Conservation (phyloP, 192 early-diverging fungal species). For the Phycomyces nitens region DNA sequence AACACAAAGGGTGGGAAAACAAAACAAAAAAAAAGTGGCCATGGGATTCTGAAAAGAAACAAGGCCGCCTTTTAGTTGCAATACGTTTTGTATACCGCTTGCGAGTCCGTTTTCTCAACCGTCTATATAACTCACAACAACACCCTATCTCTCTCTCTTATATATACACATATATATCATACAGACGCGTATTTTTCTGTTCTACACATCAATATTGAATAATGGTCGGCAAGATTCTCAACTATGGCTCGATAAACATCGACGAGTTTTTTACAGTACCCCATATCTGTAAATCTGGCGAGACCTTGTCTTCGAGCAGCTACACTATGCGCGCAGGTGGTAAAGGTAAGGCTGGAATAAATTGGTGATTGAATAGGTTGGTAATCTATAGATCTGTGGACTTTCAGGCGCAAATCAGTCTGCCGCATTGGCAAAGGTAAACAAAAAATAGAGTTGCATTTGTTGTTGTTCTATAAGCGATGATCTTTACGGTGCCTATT, state of each 20-base stretch:
- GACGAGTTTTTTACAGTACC: conserved; percentile 75
- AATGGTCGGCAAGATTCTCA: conserved; percentile 43
- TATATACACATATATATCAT: background rate
- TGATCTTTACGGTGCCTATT: background rate
- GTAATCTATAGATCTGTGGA: too few species aligned
- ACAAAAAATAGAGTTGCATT: background rate
- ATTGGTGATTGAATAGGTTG: background rate
- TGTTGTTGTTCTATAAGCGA: too few species aligned
- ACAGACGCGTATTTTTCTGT: background rate
- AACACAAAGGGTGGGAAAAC: too few species aligned
- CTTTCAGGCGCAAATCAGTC: conserved; percentile 81
- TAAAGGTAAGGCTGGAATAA: conserved; percentile 45
- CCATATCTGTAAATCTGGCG: conserved; percentile 62
- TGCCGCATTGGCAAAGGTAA: conserved; percentile 73
- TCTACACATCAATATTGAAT: background rate
- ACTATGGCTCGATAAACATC: conserved; percentile 76
- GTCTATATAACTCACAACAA: too few species aligned
- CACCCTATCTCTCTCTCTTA: too few species aligned
- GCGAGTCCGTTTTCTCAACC: too few species aligned
- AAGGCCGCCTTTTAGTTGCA: too few species aligned
- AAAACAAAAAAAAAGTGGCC: too few species aligned
- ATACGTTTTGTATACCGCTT: too few species aligned
- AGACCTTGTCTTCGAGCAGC: conserved; percentile 42
- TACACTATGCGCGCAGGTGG: conserved; percentile 63
- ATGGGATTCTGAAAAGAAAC: too few species aligned